These are phyloP conservation scores for Fusarium newnesense DNA, from an alignment of 2,329 filamentous ascomycete species.

Conservation along the genomic window DNA sequence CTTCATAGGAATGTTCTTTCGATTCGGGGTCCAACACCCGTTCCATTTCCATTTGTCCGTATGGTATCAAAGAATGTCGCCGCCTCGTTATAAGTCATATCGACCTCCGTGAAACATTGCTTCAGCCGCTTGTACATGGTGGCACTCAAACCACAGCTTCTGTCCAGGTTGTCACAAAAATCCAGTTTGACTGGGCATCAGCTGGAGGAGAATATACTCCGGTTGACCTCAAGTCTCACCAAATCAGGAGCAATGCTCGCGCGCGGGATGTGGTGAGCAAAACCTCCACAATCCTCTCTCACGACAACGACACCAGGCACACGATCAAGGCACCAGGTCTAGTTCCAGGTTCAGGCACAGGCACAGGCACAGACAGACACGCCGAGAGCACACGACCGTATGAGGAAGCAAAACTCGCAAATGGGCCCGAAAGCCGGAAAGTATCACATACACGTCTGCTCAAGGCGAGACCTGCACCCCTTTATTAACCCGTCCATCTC, in stretches of 20 bases:
- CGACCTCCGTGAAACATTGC: conserved; percentile 40
- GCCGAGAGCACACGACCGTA: conserved; percentile 27
- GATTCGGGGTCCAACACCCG: neutral
- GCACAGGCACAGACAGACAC: conserved; percentile 12
- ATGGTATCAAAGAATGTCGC: neutral
- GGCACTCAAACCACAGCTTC: conserved; percentile 23
- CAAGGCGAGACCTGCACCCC: conserved; percentile 24
- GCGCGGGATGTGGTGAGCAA: conserved; percentile 8
- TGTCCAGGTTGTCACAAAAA: conserved; percentile 8
- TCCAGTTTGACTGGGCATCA: conserved; percentile 3
- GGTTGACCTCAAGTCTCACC: conserved; percentile 6
- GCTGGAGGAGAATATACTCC: neutral
- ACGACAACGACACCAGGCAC: conserved; percentile 15
- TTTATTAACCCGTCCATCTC: conserved; percentile 36
- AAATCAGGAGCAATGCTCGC: conserved; percentile 16
- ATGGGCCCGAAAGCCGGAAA: conserved; percentile 29
- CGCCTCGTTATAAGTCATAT: conserved; percentile 16
- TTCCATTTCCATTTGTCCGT: neutral
- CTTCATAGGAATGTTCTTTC: conserved; percentile 26
- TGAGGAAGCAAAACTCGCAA: conserved; percentile 4
- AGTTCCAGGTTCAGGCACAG: conserved; percentile 26
- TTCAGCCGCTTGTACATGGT: conserved; percentile 38
- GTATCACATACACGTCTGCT: conserved; percentile 30
- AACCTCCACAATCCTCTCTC: conserved; percentile 20
- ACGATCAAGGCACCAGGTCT: neutral